phyloP scores from a whole-genome alignment of 306 rosid species.

The Acacia melanoxylon region DNA sequence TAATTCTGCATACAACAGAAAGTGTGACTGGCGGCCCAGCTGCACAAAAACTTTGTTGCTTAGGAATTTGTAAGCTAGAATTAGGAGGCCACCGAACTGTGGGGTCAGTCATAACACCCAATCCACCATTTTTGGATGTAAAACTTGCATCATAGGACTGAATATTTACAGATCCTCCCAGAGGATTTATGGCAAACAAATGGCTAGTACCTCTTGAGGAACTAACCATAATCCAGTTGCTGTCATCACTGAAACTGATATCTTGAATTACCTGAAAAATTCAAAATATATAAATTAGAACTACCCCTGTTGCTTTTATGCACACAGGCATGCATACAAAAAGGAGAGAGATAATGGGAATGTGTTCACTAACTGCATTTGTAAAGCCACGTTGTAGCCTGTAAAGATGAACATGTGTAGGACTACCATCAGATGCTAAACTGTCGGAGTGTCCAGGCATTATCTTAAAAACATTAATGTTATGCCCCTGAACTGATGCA shows the following conservation, averaged over 20 bases:
- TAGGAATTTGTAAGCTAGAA: conserved; percentile 40
- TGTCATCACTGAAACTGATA: conserved; percentile 78
- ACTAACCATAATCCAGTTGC: conserved; percentile 88
- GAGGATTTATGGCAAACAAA: conserved; percentile 78
- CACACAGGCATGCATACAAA: background rate
- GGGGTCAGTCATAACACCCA: conserved; percentile 38
- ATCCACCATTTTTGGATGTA: conserved; percentile 41
- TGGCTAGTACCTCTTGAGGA: conserved; percentile 90
- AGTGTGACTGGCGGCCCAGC: conserved; percentile 60
- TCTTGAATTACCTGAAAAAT: conserved; percentile 76
- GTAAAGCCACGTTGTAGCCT: conserved; percentile 86
- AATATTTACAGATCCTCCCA: conserved; percentile 59
- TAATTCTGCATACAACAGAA: conserved; percentile 69
- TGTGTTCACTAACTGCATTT: conserved; percentile 62
- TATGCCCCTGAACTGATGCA: conserved; percentile 82
- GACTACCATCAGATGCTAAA: conserved; percentile 39
- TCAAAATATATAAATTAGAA: conserved; percentile 5
- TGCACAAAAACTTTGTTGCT: conserved; percentile 41
- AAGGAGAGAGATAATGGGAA: conserved; percentile 3
- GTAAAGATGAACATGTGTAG: conserved; percentile 66
- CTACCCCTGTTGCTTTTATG: background rate
- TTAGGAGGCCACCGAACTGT: conserved; percentile 41
- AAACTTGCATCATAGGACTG: conserved; percentile 42
- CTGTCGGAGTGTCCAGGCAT: conserved; percentile 49
- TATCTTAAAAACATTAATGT: conserved; percentile 75